Base-by-base conservation (phyloP, 345 rosid genomes). In the Sapria himalayana region DNA sequence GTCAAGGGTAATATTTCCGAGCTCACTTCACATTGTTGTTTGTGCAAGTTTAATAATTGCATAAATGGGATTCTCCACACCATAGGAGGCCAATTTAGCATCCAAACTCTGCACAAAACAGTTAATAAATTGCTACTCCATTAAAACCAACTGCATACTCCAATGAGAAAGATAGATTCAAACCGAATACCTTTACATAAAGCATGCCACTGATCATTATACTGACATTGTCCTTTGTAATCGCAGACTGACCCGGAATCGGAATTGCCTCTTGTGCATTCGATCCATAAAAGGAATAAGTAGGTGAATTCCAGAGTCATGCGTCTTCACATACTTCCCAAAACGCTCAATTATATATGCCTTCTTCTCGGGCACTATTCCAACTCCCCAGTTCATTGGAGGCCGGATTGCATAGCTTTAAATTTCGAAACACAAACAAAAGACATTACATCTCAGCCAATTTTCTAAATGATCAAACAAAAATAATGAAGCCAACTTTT, bases 11-110 rank as follows among this genome's bases (percentile, higher is more conserved):
- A 42, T 42, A 33, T 42, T 42, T 12, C 34, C 34, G 1, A 25
- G 15, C 21, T 42, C 46, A 9, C 46, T 25, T 6, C n/a, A 35
- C 46, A 42, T 25, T 25, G 46, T 42, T 21, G 46, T 42, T 12
- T 42, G 46, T 18, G 34, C 33, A 11, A 40, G 44, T 12, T 40
- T 25, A 32, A 15, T n/a, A 22, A 40, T 40, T 0, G 44, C 23
- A 14, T 13, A 40, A 2, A 40, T 1, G n/a, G 44, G 25, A 22
- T 22, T 3, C 44, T 40, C 17, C 13, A 40, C 29, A 22, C 44
- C 44, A 22, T 40, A 40, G 24, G 44, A 40, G 24, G 29, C 44
- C 44, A 12, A 19, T 5, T 21, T 1, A 6, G 44, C 10, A 22
- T 40, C 44, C 5, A 22, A 9, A 22, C 29, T 31, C n/a, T n/a